phyloP scores from a whole-genome alignment of 2,329 filamentous ascomycete genomes.

The Stachybotrys chartarum region DNA sequence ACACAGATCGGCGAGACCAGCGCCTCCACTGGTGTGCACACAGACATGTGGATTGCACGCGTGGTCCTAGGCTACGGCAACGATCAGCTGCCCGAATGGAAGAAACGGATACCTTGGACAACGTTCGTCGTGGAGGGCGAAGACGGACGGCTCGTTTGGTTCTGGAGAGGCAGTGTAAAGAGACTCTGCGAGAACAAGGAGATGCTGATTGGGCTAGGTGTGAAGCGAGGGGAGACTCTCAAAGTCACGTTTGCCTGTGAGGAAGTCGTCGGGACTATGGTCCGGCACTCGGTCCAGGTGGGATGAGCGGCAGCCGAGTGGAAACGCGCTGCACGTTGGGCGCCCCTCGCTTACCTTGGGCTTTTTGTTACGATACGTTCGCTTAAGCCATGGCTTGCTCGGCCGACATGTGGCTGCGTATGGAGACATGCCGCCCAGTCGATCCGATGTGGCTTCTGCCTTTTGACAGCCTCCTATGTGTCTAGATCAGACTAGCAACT shows the following conservation, averaged over 20 bases:
- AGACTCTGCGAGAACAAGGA: conserved; percentile 55
- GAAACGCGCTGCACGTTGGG: too few relatives aligned
- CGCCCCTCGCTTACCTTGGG: too few relatives aligned
- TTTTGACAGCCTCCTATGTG: too few relatives aligned
- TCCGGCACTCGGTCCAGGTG: conserved; percentile 18
- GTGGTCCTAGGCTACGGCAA: conserved; percentile 68
- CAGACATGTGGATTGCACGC: conserved; percentile 39
- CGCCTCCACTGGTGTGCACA: conserved; percentile 10
- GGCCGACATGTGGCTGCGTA: too few relatives aligned
- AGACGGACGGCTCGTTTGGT: conserved; percentile 53
- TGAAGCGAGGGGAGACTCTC: conserved; percentile 46
- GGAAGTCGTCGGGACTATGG: conserved; percentile 61
- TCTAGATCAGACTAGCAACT: too few relatives aligned
- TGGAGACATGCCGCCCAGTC: too few relatives aligned
- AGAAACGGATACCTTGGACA: conserved; percentile 56
- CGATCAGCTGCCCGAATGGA: conserved; percentile 52
- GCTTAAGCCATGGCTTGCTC: too few relatives aligned
- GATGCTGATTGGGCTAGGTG: conserved; percentile 45
- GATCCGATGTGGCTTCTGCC: too few relatives aligned
- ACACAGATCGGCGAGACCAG: not conserved
- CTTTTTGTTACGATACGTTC: too few relatives aligned
- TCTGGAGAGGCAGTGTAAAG: conserved; percentile 54
- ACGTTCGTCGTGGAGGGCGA: conserved; percentile 65
- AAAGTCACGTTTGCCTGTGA: conserved; percentile 76
- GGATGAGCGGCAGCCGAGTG: not conserved